Evolutionary conservation across 2,329 filamentous ascomycete species (phyloP).

Genomic region (Xylaria sp.): DNA sequence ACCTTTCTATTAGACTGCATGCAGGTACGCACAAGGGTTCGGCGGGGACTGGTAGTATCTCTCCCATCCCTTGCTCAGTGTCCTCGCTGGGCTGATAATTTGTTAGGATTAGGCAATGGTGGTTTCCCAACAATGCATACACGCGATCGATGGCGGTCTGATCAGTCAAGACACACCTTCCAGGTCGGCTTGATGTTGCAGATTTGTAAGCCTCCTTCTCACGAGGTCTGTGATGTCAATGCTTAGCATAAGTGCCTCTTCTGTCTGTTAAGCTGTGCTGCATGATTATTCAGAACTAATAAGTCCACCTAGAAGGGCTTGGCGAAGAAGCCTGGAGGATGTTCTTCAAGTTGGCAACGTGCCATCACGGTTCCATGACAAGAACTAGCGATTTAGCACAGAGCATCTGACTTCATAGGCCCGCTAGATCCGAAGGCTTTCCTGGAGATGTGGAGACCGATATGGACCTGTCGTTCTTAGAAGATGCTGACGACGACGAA

Average conservation of each 20-base stretch:
- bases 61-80: slow-evolving; percentile 21
- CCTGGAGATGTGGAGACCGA: slow-evolving; percentile 21
- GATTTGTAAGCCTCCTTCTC: slow-evolving; percentile 32
- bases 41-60: slow-evolving; percentile 19
- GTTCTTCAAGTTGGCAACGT: slow-evolving; percentile 18
- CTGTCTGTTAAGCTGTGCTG: slow-evolving; percentile 12
- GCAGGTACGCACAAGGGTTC: slow-evolving; percentile 35
- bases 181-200: slow-evolving; percentile 11
- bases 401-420: slow-evolving; percentile 24
- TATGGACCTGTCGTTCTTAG: slow-evolving; percentile 22
- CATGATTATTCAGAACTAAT: slow-evolving; percentile 34
- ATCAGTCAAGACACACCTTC: slow-evolving; percentile 26
- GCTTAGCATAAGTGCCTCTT: slow-evolving; percentile 22
- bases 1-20: slow-evolving; percentile 23
- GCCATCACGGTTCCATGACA: slow-evolving; percentile 23
- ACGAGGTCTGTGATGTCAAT: slow-evolving; percentile 1
- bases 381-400: slow-evolving; percentile 19
- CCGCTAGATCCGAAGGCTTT: not conserved
- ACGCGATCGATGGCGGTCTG: slow-evolving; percentile 17
- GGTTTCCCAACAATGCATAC: slow-evolving; percentile 5
- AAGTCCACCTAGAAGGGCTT: slow-evolving; percentile 18
- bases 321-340: slow-evolving; percentile 12
- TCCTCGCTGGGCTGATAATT: slow-evolving; percentile 18
- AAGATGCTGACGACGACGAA: slow-evolving; percentile 37
- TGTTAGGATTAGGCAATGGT: slow-evolving; percentile 14